Evolutionary conservation across 2,329 filamentous ascomycete species (phyloP), one percentile per base, ranked within the genome.

Genomic region (Sporothrix curviconia): DNA sequence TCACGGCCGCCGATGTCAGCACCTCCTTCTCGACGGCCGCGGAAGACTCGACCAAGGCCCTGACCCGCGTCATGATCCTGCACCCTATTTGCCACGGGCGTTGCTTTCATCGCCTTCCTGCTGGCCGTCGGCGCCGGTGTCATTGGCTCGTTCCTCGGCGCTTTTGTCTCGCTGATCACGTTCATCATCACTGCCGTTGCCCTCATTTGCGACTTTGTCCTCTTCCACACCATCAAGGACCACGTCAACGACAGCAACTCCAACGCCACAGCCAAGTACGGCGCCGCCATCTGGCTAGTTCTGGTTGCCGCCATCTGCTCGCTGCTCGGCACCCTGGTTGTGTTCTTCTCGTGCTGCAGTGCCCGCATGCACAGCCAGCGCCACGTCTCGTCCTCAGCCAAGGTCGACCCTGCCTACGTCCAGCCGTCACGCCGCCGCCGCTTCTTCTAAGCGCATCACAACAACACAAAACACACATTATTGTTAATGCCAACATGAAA

Each of bases 281-380:
- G 77, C 32, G 65, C 73, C 3, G 83, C 74, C 15, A 76, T 84
- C 42, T 87, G 83, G 83, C 79, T 80, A 9, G 69, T 80, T 1
- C 72, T 87, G 14, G 82, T 71, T 7, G 77, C 78, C 2, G 80
- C 80, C 61, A 71, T 84, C 59, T 74, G 76, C 63, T 71, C 78
- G 19, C 74, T 86, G 54, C 58, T 85, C 25, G 83, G 76, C 8
- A 77, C 78, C 19, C 60, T 83, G 55, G 63, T 86, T 51, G 76
- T 86, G 57, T 78, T 87, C 64, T 72, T 85, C 63, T 82, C 81
- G 7, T 86, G 83, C 76, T 85, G 78, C 71, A 76, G 76, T 56
- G 72, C 75, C 8, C 71, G 79, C n/a, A 46, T 73, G 63, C 72
- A 72, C 63, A 69, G 69, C 25, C 34, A 34, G 40, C 70, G 71